Conservation (phyloP, 129 eudicot species). For the Logfia minima region DNA sequence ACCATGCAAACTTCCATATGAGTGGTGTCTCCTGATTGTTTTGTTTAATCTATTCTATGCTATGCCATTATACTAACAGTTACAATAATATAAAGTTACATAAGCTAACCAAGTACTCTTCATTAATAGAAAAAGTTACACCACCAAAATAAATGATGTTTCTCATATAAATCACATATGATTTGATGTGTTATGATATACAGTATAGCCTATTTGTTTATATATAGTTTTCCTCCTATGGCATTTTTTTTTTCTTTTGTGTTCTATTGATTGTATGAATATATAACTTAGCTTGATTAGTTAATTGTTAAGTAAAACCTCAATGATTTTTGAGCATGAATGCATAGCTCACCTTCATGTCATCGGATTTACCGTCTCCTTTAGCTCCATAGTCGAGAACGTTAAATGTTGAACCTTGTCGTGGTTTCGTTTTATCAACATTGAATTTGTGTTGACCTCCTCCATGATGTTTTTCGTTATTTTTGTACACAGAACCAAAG, state of each 20-base stretch:
- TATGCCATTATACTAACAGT: too few species aligned
- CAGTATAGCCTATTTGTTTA: slow-evolving; percentile 6
- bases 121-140: not conserved
- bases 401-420: slow-evolving; percentile 38
- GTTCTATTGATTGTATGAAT: not conserved
- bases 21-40: not conserved
- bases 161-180: not conserved
- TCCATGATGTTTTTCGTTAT: slow-evolving; percentile 44
- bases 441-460: slow-evolving; percentile 28
- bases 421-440: slow-evolving; percentile 34
- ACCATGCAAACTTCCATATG: slow-evolving; percentile 22
- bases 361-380: slow-evolving; percentile 77
- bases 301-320: not conserved
- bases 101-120: slow-evolving; percentile 1
- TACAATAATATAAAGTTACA: not conserved
- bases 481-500: slow-evolving; percentile 41
- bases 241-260: not conserved
- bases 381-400: slow-evolving; percentile 74
- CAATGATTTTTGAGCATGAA: not conserved
- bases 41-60: not conserved
- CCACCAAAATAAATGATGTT: not conserved
- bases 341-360: slow-evolving; percentile 59
- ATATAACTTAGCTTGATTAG: not conserved
- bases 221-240: not conserved
- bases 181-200: not conserved